Conservation (phyloP, 139 green algal species). For the Volvox reticuliferus region DNA sequence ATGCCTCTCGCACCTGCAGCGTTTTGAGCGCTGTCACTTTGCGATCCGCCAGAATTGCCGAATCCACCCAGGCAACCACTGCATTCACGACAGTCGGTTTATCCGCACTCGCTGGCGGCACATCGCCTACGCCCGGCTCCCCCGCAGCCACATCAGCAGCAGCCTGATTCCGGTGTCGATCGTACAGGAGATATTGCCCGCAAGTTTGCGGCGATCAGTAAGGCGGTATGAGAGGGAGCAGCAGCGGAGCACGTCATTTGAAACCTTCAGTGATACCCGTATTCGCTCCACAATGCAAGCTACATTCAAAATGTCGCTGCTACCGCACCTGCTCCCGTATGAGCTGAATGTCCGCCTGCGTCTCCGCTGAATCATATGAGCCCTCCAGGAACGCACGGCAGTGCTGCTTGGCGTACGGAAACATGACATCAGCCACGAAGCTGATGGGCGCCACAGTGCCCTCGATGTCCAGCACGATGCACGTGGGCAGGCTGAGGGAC, state of each 20-base stretch:
- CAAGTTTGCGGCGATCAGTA: too few species aligned
- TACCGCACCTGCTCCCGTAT: conserved; percentile 74
- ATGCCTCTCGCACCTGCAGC: conserved; percentile 62
- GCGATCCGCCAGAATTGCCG: conserved; percentile 79
- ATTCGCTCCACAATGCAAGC: too few species aligned
- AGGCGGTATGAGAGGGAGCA: too few species aligned
- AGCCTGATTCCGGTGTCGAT: neutral
- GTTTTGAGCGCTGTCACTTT: conserved; percentile 78
- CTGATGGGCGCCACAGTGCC: conserved; percentile 94
- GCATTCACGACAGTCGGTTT: conserved; percentile 66
- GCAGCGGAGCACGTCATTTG: too few species aligned
- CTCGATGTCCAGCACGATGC: conserved; percentile 96
- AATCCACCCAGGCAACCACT: conserved; percentile 72
- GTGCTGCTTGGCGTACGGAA: conserved; percentile 84
- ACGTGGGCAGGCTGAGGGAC: conserved; percentile 58
- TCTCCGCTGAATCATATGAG: conserved; percentile 74
- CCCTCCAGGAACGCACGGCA: conserved; percentile 72
- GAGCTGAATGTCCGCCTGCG: conserved; percentile 75
- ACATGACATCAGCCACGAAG: conserved; percentile 91
- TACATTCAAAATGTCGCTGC: neutral
- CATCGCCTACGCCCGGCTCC: conserved; percentile 9
- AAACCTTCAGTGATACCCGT: too few species aligned
- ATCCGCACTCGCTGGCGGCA: conserved; percentile 28
- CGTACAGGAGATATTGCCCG: too few species aligned
- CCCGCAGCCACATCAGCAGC: conserved; percentile 28